A percentile compares a stretch with the other conserved stretches of the same genome.
phyloP scores from a whole-genome alignment of 2,329 filamentous ascomycete genomes.

The Penicillium sumatraense region DNA sequence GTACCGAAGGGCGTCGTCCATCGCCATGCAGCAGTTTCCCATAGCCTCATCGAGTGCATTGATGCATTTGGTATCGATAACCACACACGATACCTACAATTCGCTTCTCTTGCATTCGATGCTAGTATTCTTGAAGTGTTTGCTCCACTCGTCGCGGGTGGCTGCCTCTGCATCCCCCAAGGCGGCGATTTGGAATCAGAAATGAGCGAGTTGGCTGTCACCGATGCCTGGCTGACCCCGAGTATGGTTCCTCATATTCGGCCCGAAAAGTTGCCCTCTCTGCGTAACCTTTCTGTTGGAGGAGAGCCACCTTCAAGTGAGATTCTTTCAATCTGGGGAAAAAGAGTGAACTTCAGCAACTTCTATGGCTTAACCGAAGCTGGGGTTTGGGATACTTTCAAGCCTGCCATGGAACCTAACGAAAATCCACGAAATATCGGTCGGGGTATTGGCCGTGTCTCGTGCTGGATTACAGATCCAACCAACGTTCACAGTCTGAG shows the following conservation, averaged over 20 bases:
- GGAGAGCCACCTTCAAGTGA: constrained; percentile 1
- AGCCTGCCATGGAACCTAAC: background rate
- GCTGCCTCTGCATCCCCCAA: constrained; percentile 58
- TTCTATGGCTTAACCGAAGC: constrained; percentile 3
- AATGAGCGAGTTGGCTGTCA: background rate
- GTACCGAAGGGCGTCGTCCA: constrained; percentile 47
- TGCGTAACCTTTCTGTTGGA: background rate
- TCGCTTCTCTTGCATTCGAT: constrained; percentile 55
- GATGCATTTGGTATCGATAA: background rate
- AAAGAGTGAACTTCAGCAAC: background rate
- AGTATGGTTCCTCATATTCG: constrained; percentile 1
- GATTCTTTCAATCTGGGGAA: background rate
- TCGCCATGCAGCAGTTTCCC: constrained; percentile 12
- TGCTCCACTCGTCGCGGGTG: constrained; percentile 55
- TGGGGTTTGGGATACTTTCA: constrained; percentile 6
- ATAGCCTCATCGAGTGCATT: constrained; percentile 49
- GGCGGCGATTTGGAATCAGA: background rate
- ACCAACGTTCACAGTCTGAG: background rate
- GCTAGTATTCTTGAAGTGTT: constrained; percentile 55
- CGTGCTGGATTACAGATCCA: constrained; percentile 9
- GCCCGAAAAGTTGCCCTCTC: constrained; percentile 2
- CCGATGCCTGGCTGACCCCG: constrained; percentile 4
- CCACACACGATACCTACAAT: constrained; percentile 41
- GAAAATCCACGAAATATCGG: constrained; percentile 5
- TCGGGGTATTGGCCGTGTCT: background rate